A percentile compares a stretch with the other conserved stretches of the same genome.
phyloP scores from a whole-genome alignment of 108 stramenopile genomes.

The Conticribra guillardii region DNA sequence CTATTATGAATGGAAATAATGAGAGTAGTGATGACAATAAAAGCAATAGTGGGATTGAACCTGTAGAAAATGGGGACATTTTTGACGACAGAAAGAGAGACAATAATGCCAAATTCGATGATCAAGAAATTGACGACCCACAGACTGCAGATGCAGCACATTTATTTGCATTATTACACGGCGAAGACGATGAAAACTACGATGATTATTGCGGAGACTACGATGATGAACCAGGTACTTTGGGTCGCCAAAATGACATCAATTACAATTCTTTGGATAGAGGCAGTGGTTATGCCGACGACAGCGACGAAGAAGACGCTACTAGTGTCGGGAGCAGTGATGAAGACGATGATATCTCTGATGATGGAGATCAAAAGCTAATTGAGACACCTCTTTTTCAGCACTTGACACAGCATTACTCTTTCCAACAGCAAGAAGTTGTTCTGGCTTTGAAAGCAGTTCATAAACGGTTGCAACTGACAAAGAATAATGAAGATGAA shows the following conservation, averaged over 20 bases:
- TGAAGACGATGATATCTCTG: conserved; percentile 11
- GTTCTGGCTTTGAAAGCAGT: conserved; percentile 47
- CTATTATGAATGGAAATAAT: conserved; percentile 3
- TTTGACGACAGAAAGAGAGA: conserved; percentile 5
- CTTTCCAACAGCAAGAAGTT: conserved; percentile 53
- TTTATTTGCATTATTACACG: conserved; percentile 18
- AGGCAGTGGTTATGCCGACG: conserved; percentile 2
- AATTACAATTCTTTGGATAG: not conserved
- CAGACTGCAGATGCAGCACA: not conserved
- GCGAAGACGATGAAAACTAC: conserved; percentile 17
- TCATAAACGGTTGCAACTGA: conserved; percentile 38
- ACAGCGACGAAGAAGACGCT: conserved; percentile 1
- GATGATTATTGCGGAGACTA: conserved; percentile 41
- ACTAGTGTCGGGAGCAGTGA: not conserved
- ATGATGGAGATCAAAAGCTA: conserved; percentile 8
- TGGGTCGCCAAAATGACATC: not conserved
- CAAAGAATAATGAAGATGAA: conserved; percentile 11
- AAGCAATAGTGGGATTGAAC: not conserved
- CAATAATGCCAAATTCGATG: not conserved
- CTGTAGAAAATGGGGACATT: conserved; percentile 14
- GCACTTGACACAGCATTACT: conserved; percentile 58
- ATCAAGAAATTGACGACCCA: not conserved
- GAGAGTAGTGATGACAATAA: conserved; percentile 9
- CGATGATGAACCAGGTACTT: conserved; percentile 27
- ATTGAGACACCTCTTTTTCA: conserved; percentile 42